Evolutionary conservation across 1,284 basidiomycete species (phyloP).

Genomic region (Clitocybe nebularis): DNA sequence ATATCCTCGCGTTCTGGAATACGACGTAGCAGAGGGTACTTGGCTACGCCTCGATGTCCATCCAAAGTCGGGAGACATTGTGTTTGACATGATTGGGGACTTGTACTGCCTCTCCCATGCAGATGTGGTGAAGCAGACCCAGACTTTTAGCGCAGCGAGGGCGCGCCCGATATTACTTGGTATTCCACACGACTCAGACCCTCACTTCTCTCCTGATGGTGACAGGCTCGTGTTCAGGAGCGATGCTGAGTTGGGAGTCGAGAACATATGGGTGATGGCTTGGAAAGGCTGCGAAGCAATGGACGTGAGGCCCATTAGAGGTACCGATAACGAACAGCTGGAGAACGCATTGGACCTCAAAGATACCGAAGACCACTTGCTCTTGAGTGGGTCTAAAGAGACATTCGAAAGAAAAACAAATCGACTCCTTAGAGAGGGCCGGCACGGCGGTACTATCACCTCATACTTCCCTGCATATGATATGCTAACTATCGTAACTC

Average conservation of each 20-base stretch:
- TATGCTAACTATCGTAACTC: conserved; percentile 5
- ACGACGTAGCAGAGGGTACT: conserved; percentile 67
- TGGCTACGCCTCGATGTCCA: conserved; percentile 72
- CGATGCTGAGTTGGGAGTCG: conserved; percentile 66
- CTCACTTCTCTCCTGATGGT: conserved; percentile 66
- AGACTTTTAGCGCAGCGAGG: conserved; percentile 14
- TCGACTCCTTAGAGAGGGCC: conserved; percentile 57
- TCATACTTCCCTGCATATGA: neutral
- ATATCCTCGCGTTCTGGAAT: conserved; percentile 60
- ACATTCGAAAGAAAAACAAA: conserved; percentile 40
- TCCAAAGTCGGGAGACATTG: conserved; percentile 61
- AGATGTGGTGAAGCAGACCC: conserved; percentile 19
- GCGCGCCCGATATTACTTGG: conserved; percentile 55
- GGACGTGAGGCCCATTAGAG: conserved; percentile 39
- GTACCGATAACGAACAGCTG: conserved; percentile 24
- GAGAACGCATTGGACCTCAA: conserved; percentile 34
- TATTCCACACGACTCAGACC: conserved; percentile 65
- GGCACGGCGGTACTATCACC: conserved; percentile 42
- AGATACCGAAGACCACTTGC: conserved; percentile 42
- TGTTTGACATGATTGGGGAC: conserved; percentile 74
- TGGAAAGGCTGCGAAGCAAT: conserved; percentile 62
- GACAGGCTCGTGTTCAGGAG: conserved; percentile 59
- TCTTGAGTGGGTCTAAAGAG: conserved; percentile 49
- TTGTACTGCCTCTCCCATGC: conserved; percentile 60
- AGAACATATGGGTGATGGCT: conserved; percentile 67